Conservation (phyloP, 345 rosid genomes). For the Salix udensis region DNA sequence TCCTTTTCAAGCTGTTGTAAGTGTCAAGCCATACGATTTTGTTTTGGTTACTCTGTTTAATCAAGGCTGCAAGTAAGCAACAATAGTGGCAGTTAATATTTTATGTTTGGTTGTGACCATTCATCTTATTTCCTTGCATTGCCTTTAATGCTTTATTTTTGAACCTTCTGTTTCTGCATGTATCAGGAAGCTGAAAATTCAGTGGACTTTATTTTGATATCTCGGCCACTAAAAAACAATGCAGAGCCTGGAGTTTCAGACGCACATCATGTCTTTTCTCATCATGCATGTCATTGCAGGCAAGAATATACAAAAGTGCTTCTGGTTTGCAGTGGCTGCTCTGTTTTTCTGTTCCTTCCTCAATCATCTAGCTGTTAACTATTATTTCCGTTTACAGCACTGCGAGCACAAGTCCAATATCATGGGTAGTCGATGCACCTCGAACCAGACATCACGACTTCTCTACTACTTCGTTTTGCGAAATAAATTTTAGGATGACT, state of each 20-base stretch:
- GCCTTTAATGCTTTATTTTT: background rate
- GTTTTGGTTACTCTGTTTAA: background rate
- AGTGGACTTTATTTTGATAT: constrained; percentile 74
- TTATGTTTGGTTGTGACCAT: background rate
- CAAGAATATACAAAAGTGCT: constrained; percentile 17
- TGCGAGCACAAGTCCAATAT: constrained; percentile 55
- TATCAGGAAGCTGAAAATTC: constrained; percentile 50
- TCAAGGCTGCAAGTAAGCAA: background rate
- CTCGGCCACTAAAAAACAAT: constrained; percentile 37
- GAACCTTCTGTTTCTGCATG: constrained; percentile 11
- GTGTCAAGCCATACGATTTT: background rate
- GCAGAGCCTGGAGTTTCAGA: constrained; percentile 35
- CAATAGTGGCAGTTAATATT: background rate
- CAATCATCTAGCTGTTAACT: background rate
- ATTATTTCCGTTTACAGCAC: constrained; percentile 39
- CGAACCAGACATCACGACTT: constrained; percentile 58
- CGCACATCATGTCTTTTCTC: constrained; percentile 49
- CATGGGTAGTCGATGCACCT: constrained; percentile 76
- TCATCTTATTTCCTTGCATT: background rate
- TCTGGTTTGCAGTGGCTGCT: background rate
- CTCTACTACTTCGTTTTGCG: constrained; percentile 43
- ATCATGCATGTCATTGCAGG: constrained; percentile 87
- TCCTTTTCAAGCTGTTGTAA: background rate
- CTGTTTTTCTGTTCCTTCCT: constrained; percentile 2
- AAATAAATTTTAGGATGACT: constrained; percentile 48